Evolutionary conservation across 371 early-diverging fungal genomes (phyloP), one percentile per base, ranked within the genome.

Genomic region (Fennellomyces sp.): DNA sequence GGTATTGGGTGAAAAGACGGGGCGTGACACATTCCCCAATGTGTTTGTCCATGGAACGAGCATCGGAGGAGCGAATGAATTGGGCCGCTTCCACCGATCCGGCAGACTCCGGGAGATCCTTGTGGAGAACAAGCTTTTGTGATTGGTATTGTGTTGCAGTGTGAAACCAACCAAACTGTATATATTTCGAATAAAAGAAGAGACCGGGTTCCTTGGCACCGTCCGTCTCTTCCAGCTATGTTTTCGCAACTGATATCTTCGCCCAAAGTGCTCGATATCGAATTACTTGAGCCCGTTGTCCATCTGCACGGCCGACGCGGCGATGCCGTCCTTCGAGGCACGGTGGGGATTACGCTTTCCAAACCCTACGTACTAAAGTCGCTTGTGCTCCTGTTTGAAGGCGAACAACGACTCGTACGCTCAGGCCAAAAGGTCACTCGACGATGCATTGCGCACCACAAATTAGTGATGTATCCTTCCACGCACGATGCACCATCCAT

Each of bases 51-150:
- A 66, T 59, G 77, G 81, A 12, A 54, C 58, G 45, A 70, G 71
- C n/a, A 60, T 80, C 29, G 83, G 83, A 30, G 83, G 83, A 8
- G 73, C 66, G 17, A 75, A 80, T 55, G 68, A 66, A 25, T 23
- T 83, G 17, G 36, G 17, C 1, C 17, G 28, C 17, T 26, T 64
- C 27, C 58, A 64, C 30, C 15, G 23, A 33, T 26, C 21, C 19
- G 48, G 48, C 5, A 2, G 39, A 31, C 21, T 56, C 2, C 13
- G 29, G 13, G 31, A 56, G 15, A 26, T 54, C 2, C 41, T 54
- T 4, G n/a, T 23, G 23, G 45, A 45, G 23, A 45, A 45, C n/a
- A 45, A 45, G 8, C n/a, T 45, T 11, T 12, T 45, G 19, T 45
- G 45, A 45, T 45, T 45, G 45, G 45, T 23, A 45, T 45, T 45